Base-by-base conservation (phyloP, 2,329 filamentous ascomycete species). In the Harringtonia aguacate region DNA sequence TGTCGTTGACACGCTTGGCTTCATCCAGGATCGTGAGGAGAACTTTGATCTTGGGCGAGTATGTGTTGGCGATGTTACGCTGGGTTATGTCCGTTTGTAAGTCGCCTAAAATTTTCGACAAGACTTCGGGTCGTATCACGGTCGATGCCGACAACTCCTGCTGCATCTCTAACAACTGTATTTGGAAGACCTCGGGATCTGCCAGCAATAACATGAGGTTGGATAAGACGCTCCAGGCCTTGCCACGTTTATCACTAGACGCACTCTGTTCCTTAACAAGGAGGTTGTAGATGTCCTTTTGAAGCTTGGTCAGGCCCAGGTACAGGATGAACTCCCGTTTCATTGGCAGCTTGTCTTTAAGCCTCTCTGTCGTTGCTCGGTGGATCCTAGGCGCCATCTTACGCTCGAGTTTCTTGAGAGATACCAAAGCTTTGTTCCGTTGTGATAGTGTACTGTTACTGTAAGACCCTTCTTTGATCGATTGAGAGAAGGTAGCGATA, bases 271-370 rank as follows among this genome's bases (percentile, higher is more conserved):
- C 28, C 27, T 30, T 39, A 46, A 36, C 21, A 50, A 69, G 76
- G 6, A 57, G 48, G 29, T 63, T 52, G 58, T 95, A 95, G 0
- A 80, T 69, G 3, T 65, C 54, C 36, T 60, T 62, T 59, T 95
- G 89, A 1, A 84, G 39, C 0, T 64, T 53, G 0, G 84, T 86
- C 13, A 92, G 65, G 7, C 81, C 76, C 7, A 95, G 67, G 4
- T 73, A 84, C 43, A 95, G 73, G 27, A 94, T 74, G 55, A 90
- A 95, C 56, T 95, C 89, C 8, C 73, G 75, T 58, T 95, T 95
- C 0, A 68, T 65, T 3, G 84, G 85, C 36, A 95, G 66, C 33
- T 80, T 76, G 13, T 77, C 67, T 48, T 73, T 72, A 35, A 94
- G 65, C 6, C 73, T 72, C n/a, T 62, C 59, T 48, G 87, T 81